Evolutionary conservation across 345 rosid species (phyloP).

Genomic region (Anastatica hierochuntica): DNA sequence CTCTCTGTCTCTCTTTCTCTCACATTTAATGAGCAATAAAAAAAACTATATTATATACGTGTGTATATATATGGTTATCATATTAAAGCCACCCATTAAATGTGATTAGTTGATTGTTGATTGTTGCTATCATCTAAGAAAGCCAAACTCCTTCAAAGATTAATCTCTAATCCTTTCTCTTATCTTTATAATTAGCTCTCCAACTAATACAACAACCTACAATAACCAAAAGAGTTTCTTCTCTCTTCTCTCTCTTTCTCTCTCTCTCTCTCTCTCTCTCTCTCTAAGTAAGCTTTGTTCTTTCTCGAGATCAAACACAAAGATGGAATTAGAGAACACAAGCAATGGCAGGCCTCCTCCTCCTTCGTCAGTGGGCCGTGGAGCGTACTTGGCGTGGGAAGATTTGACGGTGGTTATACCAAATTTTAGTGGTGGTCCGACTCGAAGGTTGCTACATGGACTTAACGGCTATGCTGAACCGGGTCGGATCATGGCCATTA

Average conservation of each 20-base stretch:
- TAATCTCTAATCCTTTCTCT: too few relatives aligned
- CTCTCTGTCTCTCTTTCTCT: slow-evolving; percentile 7
- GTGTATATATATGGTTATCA: slow-evolving; percentile 1
- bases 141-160: slow-evolving; percentile 14
- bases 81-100: slow-evolving; percentile 26
- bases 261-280: background rate
- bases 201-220: too few relatives aligned
- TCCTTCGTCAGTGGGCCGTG: slow-evolving; percentile 17
- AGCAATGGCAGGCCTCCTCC: slow-evolving; percentile 18
- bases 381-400: slow-evolving; percentile 68
- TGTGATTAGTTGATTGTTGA: slow-evolving; percentile 29
- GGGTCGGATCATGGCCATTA: slow-evolving; percentile 88
- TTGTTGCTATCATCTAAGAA: too few relatives aligned
- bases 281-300: slow-evolving; percentile 10
- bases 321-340: slow-evolving; percentile 23
- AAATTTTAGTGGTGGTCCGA: slow-evolving; percentile 58
- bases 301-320: background rate
- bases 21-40: slow-evolving; percentile 11
- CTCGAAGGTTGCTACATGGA: slow-evolving; percentile 68
- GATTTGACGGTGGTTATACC: slow-evolving; percentile 69
- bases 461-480: slow-evolving; percentile 85
- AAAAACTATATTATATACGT: slow-evolving; percentile 11
- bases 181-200: slow-evolving; percentile 20
- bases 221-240: too few relatives aligned
- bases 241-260: too few relatives aligned